Base-by-base conservation (phyloP, 2,329 filamentous ascomycete species). In the Claviceps africana region DNA sequence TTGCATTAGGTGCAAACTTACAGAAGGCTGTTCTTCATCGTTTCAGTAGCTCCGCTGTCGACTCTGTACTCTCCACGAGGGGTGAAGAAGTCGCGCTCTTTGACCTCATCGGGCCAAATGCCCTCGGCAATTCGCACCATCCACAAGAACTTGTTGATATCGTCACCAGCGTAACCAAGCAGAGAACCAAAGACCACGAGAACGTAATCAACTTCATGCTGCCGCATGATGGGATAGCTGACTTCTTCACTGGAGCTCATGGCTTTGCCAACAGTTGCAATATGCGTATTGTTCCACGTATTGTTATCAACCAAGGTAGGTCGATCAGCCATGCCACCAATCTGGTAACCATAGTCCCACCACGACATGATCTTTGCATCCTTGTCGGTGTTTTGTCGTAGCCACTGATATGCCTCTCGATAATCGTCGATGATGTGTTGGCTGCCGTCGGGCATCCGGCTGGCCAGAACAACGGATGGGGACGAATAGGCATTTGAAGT, bases 321-420 rank as follows among this genome's bases (percentile, higher is more conserved):
- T 51, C 93, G 82, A 68, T 98, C 93, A 48, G 93, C 93, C 93
- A 98, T 98, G 59, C 93, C 93, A 72, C 93, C 93, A 69, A 98
- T 98, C 72, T 98, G 93, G 74, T 98, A 98, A 58, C 93, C 93
- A 64, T 98, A 98, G 67, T 98, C 93, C 93, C 93, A 98, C 93
- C 93, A 98, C 1, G 90, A 93, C 91, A 97, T 97, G 66, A 98
- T 86, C 78, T 97, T 98, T 65, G 94, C 90, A 62, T 96, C 87
- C 59, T 91, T 80, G 55, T 85, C 78, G 10, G 94, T 98, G 75
- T 98, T 98, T 70, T 98, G 93, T 57, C 93, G 86, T 48, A 98
- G 83, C 93, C 93, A 98, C 73, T 98, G 95, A 73, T 98, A 98
- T 2, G 93, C 93, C 77, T 98, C 93, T 65, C 93, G 86, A 73